Base-by-base conservation (phyloP, 2,329 filamentous ascomycete species). In the Monosporascus sp. region DNA sequence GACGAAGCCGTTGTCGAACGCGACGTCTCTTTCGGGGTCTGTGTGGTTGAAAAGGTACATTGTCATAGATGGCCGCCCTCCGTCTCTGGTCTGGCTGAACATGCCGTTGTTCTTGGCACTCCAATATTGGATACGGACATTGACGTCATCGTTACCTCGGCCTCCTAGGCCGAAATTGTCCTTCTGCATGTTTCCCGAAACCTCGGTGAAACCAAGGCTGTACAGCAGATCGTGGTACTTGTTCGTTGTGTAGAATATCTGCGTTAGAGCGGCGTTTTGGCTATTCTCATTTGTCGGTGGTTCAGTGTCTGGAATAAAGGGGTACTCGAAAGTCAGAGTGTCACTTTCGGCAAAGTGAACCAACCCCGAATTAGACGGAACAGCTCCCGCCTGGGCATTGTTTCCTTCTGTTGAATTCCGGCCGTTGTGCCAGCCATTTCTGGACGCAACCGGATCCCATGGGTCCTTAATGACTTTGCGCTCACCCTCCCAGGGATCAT, bases 241-340 rank as follows among this genome's bases (percentile, higher is more conserved):
- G 68, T 82, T 82, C 25, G 72, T 67, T 0, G 75, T 80, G 68
- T 82, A 82, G 65, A 80, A 82, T 6, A 81, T 72, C 64, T 82
- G 79, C 0, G 76, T 74, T 47, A 78, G 66, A 0, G 79, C 78
- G 2, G 77, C 78, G 24, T n/a, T 25, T 43, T 80, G 72, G 3
- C 68, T 65, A 61, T 81, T 82, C 3, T 49, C 58, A n/a, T 54
- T 55, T 0, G 68, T 68, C 41, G 68, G 48, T 2, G 66, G 56
- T 5, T 55, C 55, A 27, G 53, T 52, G 43, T 46, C 43, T 1
- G 66, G 58, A 6, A 63, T 60, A 57, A 68, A 75, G 20, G 60
- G 56, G 55, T 72, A 77, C 60, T 70, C 63, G 35, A 80, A 82
- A 48, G 70, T 65, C 14, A 72, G 65, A 11, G 58, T 47, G 5